Evolutionary conservation across 2,329 filamentous ascomycete species (phyloP).

Genomic region (Cyphellophora europaea): DNA sequence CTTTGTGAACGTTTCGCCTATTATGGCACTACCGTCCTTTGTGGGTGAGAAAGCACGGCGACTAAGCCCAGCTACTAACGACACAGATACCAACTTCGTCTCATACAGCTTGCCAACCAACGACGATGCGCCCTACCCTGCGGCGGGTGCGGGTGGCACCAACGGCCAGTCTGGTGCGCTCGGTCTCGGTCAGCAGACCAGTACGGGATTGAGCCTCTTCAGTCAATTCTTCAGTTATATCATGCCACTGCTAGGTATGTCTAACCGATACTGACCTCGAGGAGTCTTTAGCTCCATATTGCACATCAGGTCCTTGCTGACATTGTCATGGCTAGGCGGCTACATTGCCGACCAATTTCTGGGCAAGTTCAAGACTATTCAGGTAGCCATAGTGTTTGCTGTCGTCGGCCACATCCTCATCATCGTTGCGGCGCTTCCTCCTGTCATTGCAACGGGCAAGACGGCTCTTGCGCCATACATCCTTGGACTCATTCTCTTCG

Average conservation of each 20-base stretch:
- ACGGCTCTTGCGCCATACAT: constrained; percentile 19
- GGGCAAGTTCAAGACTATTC: constrained; percentile 36
- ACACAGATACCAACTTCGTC: constrained; percentile 48
- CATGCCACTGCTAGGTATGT: constrained; percentile 22
- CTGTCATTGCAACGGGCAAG: constrained; percentile 17
- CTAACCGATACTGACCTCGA: too few relatives aligned
- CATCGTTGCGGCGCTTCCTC: constrained; percentile 20
- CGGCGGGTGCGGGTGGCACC: constrained; percentile 32
- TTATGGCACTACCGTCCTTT: constrained; percentile 61
- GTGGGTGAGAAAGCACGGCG: constrained; percentile 28
- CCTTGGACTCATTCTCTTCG: constrained; percentile 25
- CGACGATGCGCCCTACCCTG: constrained; percentile 21
- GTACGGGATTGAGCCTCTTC: constrained; percentile 46
- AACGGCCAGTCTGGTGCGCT: constrained; percentile 45
- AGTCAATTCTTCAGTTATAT: constrained; percentile 45
- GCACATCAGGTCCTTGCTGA: too few relatives aligned
- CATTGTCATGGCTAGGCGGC: too few relatives aligned
- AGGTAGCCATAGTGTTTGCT: constrained; percentile 21
- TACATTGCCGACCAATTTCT: constrained; percentile 40
- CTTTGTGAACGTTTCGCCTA: constrained; percentile 70
- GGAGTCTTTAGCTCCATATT: too few relatives aligned
- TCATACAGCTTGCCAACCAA: constrained; percentile 23
- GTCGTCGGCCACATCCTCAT: constrained; percentile 26
- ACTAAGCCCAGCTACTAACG: neutral
- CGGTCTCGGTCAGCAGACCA: constrained; percentile 45